phyloP scores from a whole-genome alignment of 371 early-diverging fungal genomes.

The Apophysomyces sp. region DNA sequence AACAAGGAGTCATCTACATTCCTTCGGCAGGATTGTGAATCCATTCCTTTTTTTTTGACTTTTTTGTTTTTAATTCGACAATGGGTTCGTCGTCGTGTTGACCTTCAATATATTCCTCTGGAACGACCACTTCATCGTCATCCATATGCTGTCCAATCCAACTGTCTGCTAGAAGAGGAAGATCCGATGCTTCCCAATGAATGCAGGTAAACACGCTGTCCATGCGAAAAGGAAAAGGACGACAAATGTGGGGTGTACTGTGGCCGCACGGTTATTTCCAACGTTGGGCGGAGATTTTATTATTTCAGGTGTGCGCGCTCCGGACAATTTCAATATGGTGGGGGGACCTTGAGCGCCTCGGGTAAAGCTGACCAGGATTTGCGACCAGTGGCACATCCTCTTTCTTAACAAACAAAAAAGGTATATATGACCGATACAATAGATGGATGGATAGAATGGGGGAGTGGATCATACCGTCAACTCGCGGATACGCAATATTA shows the following conservation, averaged over 20 bases:
- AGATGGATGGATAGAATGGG: neutral
- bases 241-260: neutral
- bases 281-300: neutral
- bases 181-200: constrained; percentile 17
- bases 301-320: neutral
- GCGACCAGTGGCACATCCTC: neutral
- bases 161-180: constrained; percentile 17
- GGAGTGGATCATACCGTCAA: neutral
- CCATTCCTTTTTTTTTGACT: constrained; percentile 16
- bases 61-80: constrained; percentile 7
- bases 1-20: neutral
- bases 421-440: neutral
- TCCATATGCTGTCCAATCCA: constrained; percentile 19
- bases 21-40: constrained; percentile 21
- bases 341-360: neutral
- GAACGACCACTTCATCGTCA: constrained; percentile 15
- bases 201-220: constrained; percentile 18
- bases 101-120: constrained; percentile 9
- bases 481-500: neutral
- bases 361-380: neutral
- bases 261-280: neutral
- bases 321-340: neutral
- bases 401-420: constrained; percentile 1
- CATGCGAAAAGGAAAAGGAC: neutral
- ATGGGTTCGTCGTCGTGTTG: constrained; percentile 9